phyloP scores from a whole-genome alignment of 441 rosid genomes.

The Metrosideros polymorpha region DNA sequence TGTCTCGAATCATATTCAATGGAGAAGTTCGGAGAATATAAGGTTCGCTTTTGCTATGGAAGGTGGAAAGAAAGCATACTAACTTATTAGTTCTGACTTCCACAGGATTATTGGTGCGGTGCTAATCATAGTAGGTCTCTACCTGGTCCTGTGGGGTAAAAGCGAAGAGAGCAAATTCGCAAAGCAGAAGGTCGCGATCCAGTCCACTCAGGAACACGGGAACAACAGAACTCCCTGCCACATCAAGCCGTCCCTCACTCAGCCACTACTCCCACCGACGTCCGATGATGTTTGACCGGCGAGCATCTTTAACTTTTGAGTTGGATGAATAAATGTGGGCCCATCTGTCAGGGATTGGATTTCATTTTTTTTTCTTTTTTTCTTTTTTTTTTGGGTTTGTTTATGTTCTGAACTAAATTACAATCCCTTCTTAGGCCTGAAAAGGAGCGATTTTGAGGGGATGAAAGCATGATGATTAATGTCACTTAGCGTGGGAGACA shows the following conservation, averaged over 20 bases:
- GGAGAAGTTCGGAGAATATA: neutral
- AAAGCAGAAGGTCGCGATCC: conserved; percentile 39
- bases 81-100: neutral
- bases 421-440: neutral
- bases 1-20: neutral
- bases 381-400: neutral
- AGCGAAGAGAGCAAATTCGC: conserved; percentile 74
- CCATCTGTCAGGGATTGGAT: neutral
- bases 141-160: conserved; percentile 94
- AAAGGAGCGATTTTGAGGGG: neutral
- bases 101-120: conserved; percentile 92
- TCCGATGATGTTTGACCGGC: conserved; percentile 1
- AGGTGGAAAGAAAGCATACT: neutral
- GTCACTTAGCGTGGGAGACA: neutral
- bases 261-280: conserved; percentile 5
- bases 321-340: neutral
- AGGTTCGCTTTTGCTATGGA: neutral
- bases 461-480: neutral
- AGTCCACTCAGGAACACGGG: conserved; percentile 50
- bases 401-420: neutral
- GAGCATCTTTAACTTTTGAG: neutral
- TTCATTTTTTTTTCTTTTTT: neutral
- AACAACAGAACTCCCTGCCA: conserved; percentile 29
- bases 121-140: conserved; percentile 66
- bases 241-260: conserved; percentile 56